Conservation (phyloP, 2,329 filamentous ascomycete species). For the Penicillium sp. region DNA sequence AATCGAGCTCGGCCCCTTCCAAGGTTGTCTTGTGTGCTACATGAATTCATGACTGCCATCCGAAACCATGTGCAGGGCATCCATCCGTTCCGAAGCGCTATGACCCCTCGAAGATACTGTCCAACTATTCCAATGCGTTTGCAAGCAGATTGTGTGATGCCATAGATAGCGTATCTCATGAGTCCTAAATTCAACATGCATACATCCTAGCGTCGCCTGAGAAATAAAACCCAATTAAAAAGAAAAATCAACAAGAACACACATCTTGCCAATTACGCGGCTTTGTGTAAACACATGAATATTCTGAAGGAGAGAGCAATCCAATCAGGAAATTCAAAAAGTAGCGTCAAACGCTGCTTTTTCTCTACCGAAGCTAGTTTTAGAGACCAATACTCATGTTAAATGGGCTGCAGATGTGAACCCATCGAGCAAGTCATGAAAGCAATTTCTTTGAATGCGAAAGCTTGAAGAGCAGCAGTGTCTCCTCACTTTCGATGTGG, state of each 20-base stretch:
- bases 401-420: slow-evolving; percentile 20
- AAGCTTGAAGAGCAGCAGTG: not conserved
- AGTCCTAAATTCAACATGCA: not conserved
- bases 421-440: slow-evolving; percentile 6
- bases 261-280: no score
- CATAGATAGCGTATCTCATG: not conserved
- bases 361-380: not conserved
- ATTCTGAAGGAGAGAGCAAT: not conserved
- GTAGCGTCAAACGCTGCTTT: not conserved
- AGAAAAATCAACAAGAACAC: no score
- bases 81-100: slow-evolving; percentile 16
- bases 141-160: not conserved
- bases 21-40: slow-evolving; percentile 25
- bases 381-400: not conserved
- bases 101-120: slow-evolving; percentile 4
- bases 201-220: no score
- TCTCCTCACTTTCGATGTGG: slow-evolving; percentile 13
- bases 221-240: no score
- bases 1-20: slow-evolving; percentile 10
- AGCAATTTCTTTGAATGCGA: slow-evolving; percentile 1
- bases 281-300: not conserved
- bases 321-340: not conserved
- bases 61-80: slow-evolving; percentile 6
- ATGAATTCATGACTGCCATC: slow-evolving; percentile 8
- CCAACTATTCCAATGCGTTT: not conserved